phyloP scores from a whole-genome alignment of 345 rosid genomes.

The Cardamine occulta region DNA sequence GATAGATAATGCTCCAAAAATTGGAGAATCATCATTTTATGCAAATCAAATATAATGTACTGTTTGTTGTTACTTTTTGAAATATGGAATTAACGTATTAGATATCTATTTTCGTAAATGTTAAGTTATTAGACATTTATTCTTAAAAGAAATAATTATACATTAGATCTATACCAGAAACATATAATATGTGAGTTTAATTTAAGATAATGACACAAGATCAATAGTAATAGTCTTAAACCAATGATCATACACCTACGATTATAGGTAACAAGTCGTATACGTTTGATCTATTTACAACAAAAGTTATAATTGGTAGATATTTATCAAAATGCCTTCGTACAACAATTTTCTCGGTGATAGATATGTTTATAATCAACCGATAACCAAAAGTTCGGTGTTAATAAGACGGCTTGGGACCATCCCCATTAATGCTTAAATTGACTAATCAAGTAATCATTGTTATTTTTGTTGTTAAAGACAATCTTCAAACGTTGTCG shows the following conservation, averaged over 20 bases:
- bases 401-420: neutral
- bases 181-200: too few relatives aligned
- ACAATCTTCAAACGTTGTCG: neutral
- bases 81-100: neutral
- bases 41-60: too few relatives aligned
- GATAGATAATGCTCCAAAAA: too few relatives aligned
- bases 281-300: neutral
- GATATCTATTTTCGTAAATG: neutral
- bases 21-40: too few relatives aligned
- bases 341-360: neutral
- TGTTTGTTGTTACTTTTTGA: neutral
- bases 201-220: neutral
- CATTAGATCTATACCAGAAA: neutral
- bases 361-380: neutral
- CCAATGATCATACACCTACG: constrained; percentile 3
- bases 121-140: too few relatives aligned
- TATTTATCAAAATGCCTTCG: neutral
- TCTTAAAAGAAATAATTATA: too few relatives aligned
- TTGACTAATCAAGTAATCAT: neutral
- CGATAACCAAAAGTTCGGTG: too few relatives aligned
- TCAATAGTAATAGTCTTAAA: too few relatives aligned
- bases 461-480: neutral
- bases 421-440: neutral
- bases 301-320: too few relatives aligned
- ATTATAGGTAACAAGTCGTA: neutral